A percentile compares a stretch with the other conserved stretches of the same genome.
Evolutionary conservation across 768 basidiomycete genomes (phyloP).

Genomic region (Panus rudis): DNA sequence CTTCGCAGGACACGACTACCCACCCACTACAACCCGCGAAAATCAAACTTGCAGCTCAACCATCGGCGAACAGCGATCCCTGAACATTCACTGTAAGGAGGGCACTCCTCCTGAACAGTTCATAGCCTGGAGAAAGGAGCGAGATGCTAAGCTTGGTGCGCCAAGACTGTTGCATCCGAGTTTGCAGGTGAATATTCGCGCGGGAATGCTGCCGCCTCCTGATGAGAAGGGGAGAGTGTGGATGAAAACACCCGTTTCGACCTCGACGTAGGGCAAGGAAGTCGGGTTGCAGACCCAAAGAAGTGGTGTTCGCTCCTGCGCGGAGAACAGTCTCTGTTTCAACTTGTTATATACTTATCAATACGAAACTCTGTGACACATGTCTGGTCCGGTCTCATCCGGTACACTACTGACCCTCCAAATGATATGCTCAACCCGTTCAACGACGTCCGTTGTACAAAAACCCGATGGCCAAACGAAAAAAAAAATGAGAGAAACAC

Average conservation of each 20-base stretch:
- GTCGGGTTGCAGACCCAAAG: neutral
- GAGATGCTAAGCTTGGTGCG: constrained; percentile 27
- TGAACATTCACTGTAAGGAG: constrained; percentile 25
- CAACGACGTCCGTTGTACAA: too few species aligned
- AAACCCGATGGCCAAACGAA: too few species aligned
- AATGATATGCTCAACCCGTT: too few species aligned
- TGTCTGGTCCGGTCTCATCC: neutral
- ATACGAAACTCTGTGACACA: neutral
- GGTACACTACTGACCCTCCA: constrained; percentile 5
- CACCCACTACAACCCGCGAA: constrained; percentile 18
- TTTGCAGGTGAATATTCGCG: constrained; percentile 31
- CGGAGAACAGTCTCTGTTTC: neutral
- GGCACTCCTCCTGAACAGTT: constrained; percentile 24
- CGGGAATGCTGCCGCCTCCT: constrained; percentile 25
- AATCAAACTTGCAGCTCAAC: constrained; percentile 24
- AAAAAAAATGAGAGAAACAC: too few species aligned
- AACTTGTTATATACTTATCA: neutral
- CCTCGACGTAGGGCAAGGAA: neutral
- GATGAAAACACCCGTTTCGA: constrained; percentile 19
- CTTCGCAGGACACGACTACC: constrained; percentile 35
- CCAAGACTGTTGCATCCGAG: constrained; percentile 31
- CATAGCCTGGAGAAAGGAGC: constrained; percentile 23
- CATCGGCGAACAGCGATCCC: constrained; percentile 26
- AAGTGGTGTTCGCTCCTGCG: neutral
- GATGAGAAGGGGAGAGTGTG: constrained; percentile 20